Percentiles rank a stretch among this genome's conserved stretches.
Evolutionary conservation across 371 early-diverging fungal species (phyloP).

Genomic region (Catenaria anguillulae): DNA sequence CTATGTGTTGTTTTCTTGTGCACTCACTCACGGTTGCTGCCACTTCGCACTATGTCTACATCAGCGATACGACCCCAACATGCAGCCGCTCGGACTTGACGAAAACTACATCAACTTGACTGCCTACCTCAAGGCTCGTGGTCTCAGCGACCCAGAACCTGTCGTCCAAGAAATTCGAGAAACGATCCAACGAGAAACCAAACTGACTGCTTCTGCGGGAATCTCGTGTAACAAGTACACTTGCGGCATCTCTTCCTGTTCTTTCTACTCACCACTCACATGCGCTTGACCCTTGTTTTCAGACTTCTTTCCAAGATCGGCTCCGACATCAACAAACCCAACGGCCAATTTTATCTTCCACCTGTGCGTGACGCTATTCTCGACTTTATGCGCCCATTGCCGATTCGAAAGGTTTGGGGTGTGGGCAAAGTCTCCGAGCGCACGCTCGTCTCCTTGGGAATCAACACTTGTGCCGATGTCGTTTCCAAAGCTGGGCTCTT

Average conservation of each 20-base stretch:
- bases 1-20: neutral
- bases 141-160: neutral
- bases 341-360: slow-evolving; percentile 6
- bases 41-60: too few species aligned
- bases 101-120: slow-evolving; percentile 4
- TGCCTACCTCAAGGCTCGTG: neutral
- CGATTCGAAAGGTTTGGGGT: slow-evolving; percentile 5
- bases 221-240: slow-evolving; percentile 27
- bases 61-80: slow-evolving; percentile 1
- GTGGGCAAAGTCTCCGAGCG: slow-evolving; percentile 9
- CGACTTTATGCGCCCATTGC: neutral
- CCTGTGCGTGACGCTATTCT: neutral
- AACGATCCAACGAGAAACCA: neutral
- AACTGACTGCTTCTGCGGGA: slow-evolving; percentile 7
- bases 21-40: too few species aligned
- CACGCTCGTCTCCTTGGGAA: neutral
- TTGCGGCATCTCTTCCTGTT: neutral
- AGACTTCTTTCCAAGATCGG: slow-evolving; percentile 7
- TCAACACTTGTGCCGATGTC: neutral
- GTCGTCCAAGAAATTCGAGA: slow-evolving; percentile 3
- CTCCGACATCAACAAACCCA: slow-evolving; percentile 9
- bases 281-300: neutral
- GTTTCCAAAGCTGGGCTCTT: neutral
- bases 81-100: slow-evolving; percentile 4
- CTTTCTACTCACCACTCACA: neutral